Evolutionary conservation across 495 filamentous ascomycete genomes (phyloP).

Genomic region (Xylaria scruposa): DNA sequence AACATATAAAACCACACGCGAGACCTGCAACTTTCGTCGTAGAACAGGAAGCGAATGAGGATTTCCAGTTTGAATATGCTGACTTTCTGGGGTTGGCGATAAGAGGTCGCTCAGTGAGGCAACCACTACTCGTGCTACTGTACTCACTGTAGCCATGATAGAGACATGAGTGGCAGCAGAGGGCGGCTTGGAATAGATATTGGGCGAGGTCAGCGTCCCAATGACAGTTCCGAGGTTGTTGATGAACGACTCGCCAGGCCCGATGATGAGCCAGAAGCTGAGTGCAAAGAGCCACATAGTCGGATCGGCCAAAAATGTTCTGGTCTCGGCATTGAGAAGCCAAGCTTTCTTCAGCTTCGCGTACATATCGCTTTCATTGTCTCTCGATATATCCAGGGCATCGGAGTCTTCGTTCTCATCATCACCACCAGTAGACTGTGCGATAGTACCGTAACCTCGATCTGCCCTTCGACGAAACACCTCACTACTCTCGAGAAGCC

Average conservation of each 20-base stretch:
- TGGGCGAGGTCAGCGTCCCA: constrained; percentile 76
- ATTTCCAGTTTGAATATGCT: constrained; percentile 48
- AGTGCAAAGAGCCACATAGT: constrained; percentile 95
- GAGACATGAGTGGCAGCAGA: constrained; percentile 89
- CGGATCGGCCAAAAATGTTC: constrained; percentile 78
- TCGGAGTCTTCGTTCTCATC: constrained; percentile 41
- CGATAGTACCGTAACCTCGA: constrained; percentile 48
- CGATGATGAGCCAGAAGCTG: constrained; percentile 92
- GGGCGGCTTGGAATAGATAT: constrained; percentile 56
- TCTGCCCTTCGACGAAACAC: constrained; percentile 45
- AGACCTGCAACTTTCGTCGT: constrained; percentile 62
- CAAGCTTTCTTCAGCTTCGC: constrained; percentile 78
- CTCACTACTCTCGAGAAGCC: constrained; percentile 68
- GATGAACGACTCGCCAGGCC: constrained; percentile 94
- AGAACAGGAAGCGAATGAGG: constrained; percentile 42
- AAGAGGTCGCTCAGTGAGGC: constrained; percentile 88
- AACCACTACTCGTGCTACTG: constrained; percentile 82
- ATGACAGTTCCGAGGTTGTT: constrained; percentile 97
- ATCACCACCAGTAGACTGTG: constrained; percentile 39
- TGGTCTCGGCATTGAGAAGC: constrained; percentile 87
- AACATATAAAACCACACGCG: constrained; percentile 81
- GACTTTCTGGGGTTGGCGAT: constrained; percentile 66
- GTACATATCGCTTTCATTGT: constrained; percentile 62
- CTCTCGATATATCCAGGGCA: constrained; percentile 42
- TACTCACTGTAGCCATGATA: constrained; percentile 87